These are phyloP conservation scores for Melaleuca quinquenervia DNA, from an alignment of 345 rosid genomes.

Conservation along the genomic window DNA sequence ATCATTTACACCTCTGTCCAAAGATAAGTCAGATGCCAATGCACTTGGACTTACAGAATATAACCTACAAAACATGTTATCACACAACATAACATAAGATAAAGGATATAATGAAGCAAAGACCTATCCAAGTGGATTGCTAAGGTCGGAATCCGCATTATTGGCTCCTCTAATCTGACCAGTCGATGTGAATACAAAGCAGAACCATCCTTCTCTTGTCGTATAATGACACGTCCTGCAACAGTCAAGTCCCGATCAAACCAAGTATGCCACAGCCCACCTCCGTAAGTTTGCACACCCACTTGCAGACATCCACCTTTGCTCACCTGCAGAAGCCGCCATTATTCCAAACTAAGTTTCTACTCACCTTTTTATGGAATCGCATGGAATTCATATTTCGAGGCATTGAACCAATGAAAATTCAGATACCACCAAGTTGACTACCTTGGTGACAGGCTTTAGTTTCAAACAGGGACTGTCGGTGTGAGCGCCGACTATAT, in stretches of 20 bases:
- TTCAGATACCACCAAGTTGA: background rate
- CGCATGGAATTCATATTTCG: background rate
- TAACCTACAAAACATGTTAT: background rate
- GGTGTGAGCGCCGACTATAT: conserved; percentile 82
- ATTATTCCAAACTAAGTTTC: background rate
- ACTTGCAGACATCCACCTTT: conserved; percentile 81
- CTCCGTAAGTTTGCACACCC: conserved; percentile 91
- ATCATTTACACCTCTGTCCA: conserved; percentile 64
- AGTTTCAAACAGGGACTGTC: conserved; percentile 94
- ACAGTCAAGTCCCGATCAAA: conserved; percentile 95
- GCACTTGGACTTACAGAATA: background rate
- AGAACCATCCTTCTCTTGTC: conserved; percentile 46
- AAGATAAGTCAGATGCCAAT: background rate
- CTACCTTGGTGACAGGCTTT: conserved; percentile 91
- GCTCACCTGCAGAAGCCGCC: conserved; percentile 35
- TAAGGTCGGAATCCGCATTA: conserved; percentile 85
- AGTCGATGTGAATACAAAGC: conserved; percentile 56
- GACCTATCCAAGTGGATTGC: conserved; percentile 97
- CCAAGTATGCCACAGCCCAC: conserved; percentile 98
- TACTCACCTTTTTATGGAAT: background rate
- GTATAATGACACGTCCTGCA: conserved; percentile 80
- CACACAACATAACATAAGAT: background rate
- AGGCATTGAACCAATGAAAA: background rate
- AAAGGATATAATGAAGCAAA: background rate
- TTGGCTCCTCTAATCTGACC: conserved; percentile 74